A percentile compares a stretch with the other conserved stretches of the same genome.
Conservation (phyloP, 2,329 filamentous ascomycete species). For the Colletotrichum lupini region DNA sequence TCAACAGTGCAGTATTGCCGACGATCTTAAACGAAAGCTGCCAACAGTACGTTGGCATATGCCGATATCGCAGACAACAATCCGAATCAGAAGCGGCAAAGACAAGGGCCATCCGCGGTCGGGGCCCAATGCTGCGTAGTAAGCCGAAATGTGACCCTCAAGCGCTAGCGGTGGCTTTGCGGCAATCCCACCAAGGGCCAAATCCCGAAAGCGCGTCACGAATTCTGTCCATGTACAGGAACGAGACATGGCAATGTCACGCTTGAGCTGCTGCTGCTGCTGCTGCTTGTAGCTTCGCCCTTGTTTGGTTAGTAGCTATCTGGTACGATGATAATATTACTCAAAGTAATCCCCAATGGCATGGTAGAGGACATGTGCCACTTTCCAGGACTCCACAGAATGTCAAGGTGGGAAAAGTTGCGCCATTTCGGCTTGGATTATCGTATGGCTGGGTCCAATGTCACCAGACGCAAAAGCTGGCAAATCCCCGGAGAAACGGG, state of each 20-base stretch:
- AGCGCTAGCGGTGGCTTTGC: not conserved
- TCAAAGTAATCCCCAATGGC: no score
- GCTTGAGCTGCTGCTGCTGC: no score
- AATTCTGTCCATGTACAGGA: not conserved
- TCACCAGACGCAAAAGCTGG: not conserved
- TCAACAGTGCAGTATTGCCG: no score
- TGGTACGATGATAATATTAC: no score
- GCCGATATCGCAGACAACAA: not conserved
- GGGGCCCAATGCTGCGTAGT: not conserved
- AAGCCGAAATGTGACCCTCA: not conserved
- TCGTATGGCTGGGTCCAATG: not conserved
- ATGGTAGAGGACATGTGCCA: not conserved
- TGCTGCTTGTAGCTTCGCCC: no score
- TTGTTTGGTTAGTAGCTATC: no score
- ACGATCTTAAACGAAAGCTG: no score
- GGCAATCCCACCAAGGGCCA: not conserved
- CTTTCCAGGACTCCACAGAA: not conserved
- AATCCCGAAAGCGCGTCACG: not conserved
- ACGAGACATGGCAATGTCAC: not conserved
- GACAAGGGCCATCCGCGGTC: not conserved
- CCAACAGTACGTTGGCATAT: not conserved
- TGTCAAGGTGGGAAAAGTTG: not conserved
- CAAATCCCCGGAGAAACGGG: no score
- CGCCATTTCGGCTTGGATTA: not conserved
- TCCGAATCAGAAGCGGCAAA: not conserved